A percentile compares a stretch with the other conserved stretches of the same genome.
These are phyloP conservation scores for Circinella umbellata DNA, from an alignment of 371 early-diverging fungal species.

Conservation along the genomic window DNA sequence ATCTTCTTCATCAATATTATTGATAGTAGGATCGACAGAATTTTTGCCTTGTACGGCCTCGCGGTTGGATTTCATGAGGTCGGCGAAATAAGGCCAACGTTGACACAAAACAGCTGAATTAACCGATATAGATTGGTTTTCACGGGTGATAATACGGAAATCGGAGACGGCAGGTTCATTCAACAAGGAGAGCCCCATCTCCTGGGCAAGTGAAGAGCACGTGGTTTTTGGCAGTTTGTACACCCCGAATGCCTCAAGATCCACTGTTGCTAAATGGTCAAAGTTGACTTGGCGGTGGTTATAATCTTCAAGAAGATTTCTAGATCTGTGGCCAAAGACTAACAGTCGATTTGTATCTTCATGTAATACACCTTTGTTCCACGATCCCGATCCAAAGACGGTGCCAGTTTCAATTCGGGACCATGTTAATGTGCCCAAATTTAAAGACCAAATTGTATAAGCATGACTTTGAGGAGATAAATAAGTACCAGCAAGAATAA, in stretches of 20 bases:
- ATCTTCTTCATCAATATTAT: neutral
- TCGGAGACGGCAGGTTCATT: slow-evolving; percentile 62
- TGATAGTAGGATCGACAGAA: neutral
- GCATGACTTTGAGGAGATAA: slow-evolving; percentile 65
- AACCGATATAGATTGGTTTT: slow-evolving; percentile 57
- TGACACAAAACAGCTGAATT: slow-evolving; percentile 68
- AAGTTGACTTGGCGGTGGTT: slow-evolving; percentile 70
- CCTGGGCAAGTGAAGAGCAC: slow-evolving; percentile 41
- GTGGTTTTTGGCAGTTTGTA: slow-evolving; percentile 45
- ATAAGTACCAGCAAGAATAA: slow-evolving; percentile 78
- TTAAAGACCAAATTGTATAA: slow-evolving; percentile 77
- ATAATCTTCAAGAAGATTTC: slow-evolving; percentile 72
- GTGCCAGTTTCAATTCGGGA: slow-evolving; percentile 70
- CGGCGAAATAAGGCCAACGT: slow-evolving; percentile 68
- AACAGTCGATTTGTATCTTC: slow-evolving; percentile 59
- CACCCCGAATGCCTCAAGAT: slow-evolving; percentile 66
- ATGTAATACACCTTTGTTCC: slow-evolving; percentile 79
- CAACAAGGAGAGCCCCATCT: slow-evolving; percentile 60
- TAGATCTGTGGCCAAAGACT: slow-evolving; percentile 71
- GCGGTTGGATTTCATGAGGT: slow-evolving; percentile 40
- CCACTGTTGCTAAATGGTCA: slow-evolving; percentile 60
- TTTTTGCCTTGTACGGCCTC: slow-evolving; percentile 17
- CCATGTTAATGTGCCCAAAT: slow-evolving; percentile 69
- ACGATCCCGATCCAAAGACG: slow-evolving; percentile 69
- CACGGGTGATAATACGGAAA: slow-evolving; percentile 58